phyloP scores from a whole-genome alignment of 805 yeast species.

The Pichia exigua region DNA sequence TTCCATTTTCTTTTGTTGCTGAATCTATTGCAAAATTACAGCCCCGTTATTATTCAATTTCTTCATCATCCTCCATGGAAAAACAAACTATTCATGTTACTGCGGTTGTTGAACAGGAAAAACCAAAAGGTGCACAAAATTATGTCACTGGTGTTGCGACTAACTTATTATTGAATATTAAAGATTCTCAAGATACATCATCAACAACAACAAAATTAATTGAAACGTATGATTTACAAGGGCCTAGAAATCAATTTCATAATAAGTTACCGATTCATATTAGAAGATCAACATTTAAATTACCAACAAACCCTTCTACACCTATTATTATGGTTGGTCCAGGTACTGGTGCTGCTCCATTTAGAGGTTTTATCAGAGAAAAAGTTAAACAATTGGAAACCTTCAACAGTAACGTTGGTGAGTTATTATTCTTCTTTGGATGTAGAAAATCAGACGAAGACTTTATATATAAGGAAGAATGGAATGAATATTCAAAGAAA shows the following conservation, averaged over 20 bases:
- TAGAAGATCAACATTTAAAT: constrained; percentile 89
- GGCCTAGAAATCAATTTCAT: constrained; percentile 63
- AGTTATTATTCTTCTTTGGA: constrained; percentile 75
- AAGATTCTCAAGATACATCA: constrained; percentile 47
- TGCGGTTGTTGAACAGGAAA: constrained; percentile 78
- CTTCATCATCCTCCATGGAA: constrained; percentile 77
- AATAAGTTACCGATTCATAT: constrained; percentile 78
- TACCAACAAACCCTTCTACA: constrained; percentile 75
- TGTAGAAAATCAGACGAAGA: constrained; percentile 77
- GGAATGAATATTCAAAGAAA: constrained; percentile 63
- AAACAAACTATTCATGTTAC: constrained; percentile 74
- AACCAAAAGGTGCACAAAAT: constrained; percentile 27
- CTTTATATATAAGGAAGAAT: constrained; percentile 80
- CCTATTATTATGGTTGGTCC: constrained; percentile 95
- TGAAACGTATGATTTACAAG: constrained; percentile 63
- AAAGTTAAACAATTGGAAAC: constrained; percentile 49
- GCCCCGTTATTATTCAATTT: constrained; percentile 94
- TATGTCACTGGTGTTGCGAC: constrained; percentile 83
- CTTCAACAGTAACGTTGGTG: constrained; percentile 53
- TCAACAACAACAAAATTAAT: constrained; percentile 31
- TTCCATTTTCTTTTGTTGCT: constrained; percentile 78
- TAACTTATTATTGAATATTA: constrained; percentile 71
- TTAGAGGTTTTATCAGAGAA: constrained; percentile 91
- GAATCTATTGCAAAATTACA: constrained; percentile 77
- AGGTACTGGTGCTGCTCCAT: constrained; percentile 98